Evolutionary conservation across 208 protist species (phyloP), one percentile per base, ranked within the genome.

Genomic region (Acanthamoeba castellanii): DNA sequence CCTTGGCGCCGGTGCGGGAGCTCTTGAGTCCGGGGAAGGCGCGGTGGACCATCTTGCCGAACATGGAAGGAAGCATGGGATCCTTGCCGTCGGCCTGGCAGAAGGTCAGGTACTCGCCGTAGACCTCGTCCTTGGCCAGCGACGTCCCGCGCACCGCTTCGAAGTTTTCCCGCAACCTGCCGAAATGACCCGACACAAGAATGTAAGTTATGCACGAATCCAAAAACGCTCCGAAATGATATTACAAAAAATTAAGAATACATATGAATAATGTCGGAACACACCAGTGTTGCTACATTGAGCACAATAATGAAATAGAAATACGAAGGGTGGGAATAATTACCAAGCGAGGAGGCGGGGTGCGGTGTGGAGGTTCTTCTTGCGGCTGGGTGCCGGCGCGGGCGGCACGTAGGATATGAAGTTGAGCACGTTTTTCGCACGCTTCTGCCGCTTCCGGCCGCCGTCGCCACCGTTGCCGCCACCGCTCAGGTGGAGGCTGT

Each of bases 21-120:
- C 78, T 87, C 78, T 87, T 87, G 45, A 87, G 78, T 13, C 78
- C 78, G 18, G 78, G 78, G 25, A 87, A 87, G 18, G 78, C 78
- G 14, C 50, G 18, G n/a, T 87, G 78, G 78, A 87, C 78, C 37
- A 87, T 30, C 78, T 87, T 87, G 7, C 78, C 78, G 45, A 87
- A 87, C 78, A 87, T 87, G 76, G 76, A 85, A 0, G 76, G 76
- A 13, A 85, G 76, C 76, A 85, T 85, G 9, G 76, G 76, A 27
- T 85, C 76, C 25, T 85, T 85, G 76, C 76, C 76, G 16, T 85
- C 76, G 8, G 47, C 76, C 76, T 50, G 30, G 47, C 76, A 85
- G 25, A 85, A 85, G 37, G 34, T 25, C 34, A 85, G 42, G 76
- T 85, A 85, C 42, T 85, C 76, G 20, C 27, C 45, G 45, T 61